Conservation (phyloP, 257 asterid species). For the Galeopsis tetrahit region DNA sequence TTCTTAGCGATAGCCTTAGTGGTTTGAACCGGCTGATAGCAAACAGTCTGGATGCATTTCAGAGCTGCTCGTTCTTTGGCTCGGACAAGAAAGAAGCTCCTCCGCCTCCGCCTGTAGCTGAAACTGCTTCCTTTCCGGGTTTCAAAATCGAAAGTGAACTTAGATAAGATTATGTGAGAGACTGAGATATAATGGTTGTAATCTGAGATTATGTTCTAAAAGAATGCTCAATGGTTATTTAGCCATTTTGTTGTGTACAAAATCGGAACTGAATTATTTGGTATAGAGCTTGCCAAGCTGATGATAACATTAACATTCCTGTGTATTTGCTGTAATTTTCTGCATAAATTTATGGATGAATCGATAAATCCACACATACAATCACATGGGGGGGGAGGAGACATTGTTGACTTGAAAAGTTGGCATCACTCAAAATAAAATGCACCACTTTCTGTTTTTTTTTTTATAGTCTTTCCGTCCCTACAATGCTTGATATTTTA, state of each 20-base stretch:
- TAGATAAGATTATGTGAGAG: constrained; percentile 25
- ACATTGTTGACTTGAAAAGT: too few relatives aligned
- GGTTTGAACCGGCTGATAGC: constrained; percentile 89
- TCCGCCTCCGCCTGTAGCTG: constrained; percentile 55
- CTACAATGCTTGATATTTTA: too few relatives aligned
- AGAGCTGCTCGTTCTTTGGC: constrained; percentile 84
- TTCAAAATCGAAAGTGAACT: constrained; percentile 60
- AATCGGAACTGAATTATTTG: constrained; percentile 25
- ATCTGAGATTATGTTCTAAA: constrained; percentile 36
- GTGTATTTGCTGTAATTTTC: constrained; percentile 29
- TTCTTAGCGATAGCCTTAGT: constrained; percentile 86
- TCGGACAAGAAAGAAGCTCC: constrained; percentile 71
- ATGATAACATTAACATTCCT: constrained; percentile 17
- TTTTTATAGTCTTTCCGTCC: too few relatives aligned
- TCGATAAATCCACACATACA: background rate
- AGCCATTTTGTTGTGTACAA: constrained; percentile 37
- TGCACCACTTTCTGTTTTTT: too few relatives aligned
- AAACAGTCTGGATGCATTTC: constrained; percentile 90
- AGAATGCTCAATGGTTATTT: constrained; percentile 29
- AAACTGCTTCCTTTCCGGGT: constrained; percentile 53
- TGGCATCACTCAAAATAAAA: too few relatives aligned
- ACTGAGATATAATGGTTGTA: constrained; percentile 29
- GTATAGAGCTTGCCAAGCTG: constrained; percentile 33
- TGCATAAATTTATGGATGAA: background rate
- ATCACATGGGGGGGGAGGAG: background rate